phyloP scores from a whole-genome alignment of 2,329 filamentous ascomycete genomes.

The Clarireedia hainanense region DNA sequence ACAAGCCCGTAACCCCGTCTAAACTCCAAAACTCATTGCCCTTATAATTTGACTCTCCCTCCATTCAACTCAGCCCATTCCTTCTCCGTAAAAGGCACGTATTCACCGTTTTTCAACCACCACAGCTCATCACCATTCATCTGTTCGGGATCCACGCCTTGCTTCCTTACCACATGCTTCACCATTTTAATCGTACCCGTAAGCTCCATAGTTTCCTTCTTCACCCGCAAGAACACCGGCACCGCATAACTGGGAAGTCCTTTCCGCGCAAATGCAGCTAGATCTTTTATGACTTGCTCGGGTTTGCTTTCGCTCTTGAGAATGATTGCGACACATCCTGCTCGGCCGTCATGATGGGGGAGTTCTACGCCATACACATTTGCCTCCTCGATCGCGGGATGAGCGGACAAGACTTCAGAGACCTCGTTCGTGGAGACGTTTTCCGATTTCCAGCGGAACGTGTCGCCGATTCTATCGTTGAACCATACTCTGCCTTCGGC shows the following conservation, averaged over 20 bases:
- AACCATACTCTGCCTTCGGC: slow-evolving; percentile 68
- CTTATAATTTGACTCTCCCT: slow-evolving; percentile 51
- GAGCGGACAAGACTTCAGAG: slow-evolving; percentile 61
- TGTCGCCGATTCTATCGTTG: slow-evolving; percentile 72
- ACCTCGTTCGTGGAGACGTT: slow-evolving; percentile 81
- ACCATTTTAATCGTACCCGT: slow-evolving; percentile 89
- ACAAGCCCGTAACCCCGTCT: neutral
- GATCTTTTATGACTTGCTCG: slow-evolving; percentile 42
- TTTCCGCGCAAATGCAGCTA: slow-evolving; percentile 51
- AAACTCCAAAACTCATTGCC: neutral
- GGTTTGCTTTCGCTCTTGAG: slow-evolving; percentile 38
- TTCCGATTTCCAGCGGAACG: slow-evolving; percentile 75
- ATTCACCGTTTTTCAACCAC: slow-evolving; percentile 53
- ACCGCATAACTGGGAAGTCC: slow-evolving; percentile 66
- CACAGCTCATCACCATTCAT: slow-evolving; percentile 41
- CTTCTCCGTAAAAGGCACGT: slow-evolving; percentile 55
- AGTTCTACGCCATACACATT: slow-evolving; percentile 81
- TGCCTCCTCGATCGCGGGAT: slow-evolving; percentile 62
- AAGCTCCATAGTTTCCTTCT: slow-evolving; percentile 46
- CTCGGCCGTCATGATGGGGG: slow-evolving; percentile 74
- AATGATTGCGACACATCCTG: slow-evolving; percentile 69
- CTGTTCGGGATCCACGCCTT: slow-evolving; percentile 64
- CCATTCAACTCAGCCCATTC: slow-evolving; percentile 64
- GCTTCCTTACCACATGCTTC: slow-evolving; percentile 62
- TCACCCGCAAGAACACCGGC: slow-evolving; percentile 68